Conservation (phyloP, 2,329 filamentous ascomycete species). For the Sporothrix sp. region DNA sequence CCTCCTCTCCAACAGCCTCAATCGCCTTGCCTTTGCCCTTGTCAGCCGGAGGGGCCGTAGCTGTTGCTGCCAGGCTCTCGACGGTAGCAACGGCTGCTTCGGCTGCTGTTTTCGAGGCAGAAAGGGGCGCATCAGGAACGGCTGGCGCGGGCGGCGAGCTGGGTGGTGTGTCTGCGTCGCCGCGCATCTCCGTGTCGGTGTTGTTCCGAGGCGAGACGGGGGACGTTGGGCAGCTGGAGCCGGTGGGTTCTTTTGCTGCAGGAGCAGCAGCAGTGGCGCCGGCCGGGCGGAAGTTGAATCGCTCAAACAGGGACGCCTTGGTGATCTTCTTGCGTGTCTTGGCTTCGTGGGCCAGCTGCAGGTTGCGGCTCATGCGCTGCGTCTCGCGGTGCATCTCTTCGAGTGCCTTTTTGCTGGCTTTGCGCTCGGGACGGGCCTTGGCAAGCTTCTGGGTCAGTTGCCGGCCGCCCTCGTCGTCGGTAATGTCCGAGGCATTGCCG, state of each 20-base stretch:
- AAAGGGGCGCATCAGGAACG: not conserved
- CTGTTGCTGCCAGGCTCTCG: not conserved
- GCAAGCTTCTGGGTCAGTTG: conserved; percentile 52
- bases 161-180: conserved; percentile 46
- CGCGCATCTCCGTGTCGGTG: conserved; percentile 31
- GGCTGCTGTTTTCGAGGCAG: not conserved
- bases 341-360: conserved; percentile 84
- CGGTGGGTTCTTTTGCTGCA: conserved; percentile 30
- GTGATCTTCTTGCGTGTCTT: conserved; percentile 87
- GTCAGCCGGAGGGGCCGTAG: not conserved
- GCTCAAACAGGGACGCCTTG: conserved; percentile 70
- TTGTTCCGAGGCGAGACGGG: conserved; percentile 42
- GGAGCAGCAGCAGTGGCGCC: conserved; percentile 22
- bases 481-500: conserved; percentile 43
- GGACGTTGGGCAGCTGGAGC: conserved; percentile 47
- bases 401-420: conserved; percentile 87
- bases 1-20: conserved; percentile 31
- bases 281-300: conserved; percentile 62
- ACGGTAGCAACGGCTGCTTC: not conserved
- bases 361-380: conserved; percentile 77
- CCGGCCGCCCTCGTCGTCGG: conserved; percentile 53
- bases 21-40: conserved; percentile 16
- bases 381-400: conserved; percentile 95
- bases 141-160: conserved; percentile 49
- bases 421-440: conserved; percentile 47